Evolutionary conservation across 2,329 filamentous ascomycete species (phyloP), one percentile per base, ranked within the genome.

Genomic region (Madurella mycetomatis): DNA sequence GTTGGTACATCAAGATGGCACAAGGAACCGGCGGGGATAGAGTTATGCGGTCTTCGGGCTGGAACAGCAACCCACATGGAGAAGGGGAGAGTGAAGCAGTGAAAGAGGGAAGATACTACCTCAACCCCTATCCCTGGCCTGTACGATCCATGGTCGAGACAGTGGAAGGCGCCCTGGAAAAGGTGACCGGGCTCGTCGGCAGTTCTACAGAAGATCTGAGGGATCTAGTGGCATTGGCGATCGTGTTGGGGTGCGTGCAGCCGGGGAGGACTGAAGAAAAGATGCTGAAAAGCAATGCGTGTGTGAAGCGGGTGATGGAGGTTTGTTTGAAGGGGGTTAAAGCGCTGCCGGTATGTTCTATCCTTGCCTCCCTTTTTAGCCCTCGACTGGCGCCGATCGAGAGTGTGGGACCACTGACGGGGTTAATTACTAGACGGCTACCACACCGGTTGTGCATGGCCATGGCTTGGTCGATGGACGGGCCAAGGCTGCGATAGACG

Each of bases 141-240:
- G 69, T 70, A 8, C 62, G 68, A 30, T 69, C 72, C 13, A 67
- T 78, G 30, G 68, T 73, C 43, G 62, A 60, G 45, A 75, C 72
- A 4, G 77, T 80, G 4, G 74, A 79, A 61, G 76, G 73, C 52
- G 71, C 74, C 2, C 60, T 81, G 13, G 74, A 78, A 25, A 68
- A 73, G 12, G 69, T 79, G 44, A 70, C 77, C 39, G 68, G 66
- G 18, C 62, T 69, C 34, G 66, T 71, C 41, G 70, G 75, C 54
- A 75, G 79, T 41, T 75, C 73, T 41, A 74, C 74, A n/a, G 73
- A 73, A 39, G 77, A 80, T 51, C 65, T 77, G 18, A 76, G 79
- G 63, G 78, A 80, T 50, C 72, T 80, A 11, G 64, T 80, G 8
- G 73, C 72, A 41, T 65, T 81, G n/a, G 68, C 73, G 2, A 68